Conservation (phyloP, 371 early-diverging fungal species). For the Zopfochytrium polystomum region DNA sequence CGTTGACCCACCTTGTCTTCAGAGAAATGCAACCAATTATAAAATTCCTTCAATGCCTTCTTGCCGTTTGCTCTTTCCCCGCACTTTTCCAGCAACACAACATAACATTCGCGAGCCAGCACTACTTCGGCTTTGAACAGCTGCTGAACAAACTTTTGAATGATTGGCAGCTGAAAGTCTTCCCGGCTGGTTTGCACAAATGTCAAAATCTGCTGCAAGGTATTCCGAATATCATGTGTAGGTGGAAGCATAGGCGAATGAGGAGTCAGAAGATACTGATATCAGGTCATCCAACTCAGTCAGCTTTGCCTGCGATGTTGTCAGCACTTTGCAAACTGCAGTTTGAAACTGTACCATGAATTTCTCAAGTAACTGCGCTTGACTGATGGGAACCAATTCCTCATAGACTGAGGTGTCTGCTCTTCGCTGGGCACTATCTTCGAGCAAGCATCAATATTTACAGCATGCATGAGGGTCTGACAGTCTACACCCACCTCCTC, state of each 20-base stretch:
- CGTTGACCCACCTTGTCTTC: conserved; percentile 83
- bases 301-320: too few species aligned
- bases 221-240: conserved; percentile 70
- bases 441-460: too few species aligned
- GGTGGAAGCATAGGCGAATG: conserved; percentile 68
- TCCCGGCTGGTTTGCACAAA: conserved; percentile 69
- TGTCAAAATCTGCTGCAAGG: conserved; percentile 69
- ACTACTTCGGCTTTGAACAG: conserved; percentile 74
- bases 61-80: conserved; percentile 67
- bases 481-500: too few species aligned
- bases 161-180: conserved; percentile 73
- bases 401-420: too few species aligned
- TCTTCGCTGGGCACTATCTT: too few species aligned
- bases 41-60: conserved; percentile 77
- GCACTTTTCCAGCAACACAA: conserved; percentile 72
- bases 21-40: conserved; percentile 86
- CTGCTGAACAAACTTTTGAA: conserved; percentile 83
- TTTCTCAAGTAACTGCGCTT: too few species aligned
- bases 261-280: conserved; percentile 43
- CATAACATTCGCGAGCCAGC: conserved; percentile 77
- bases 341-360: too few species aligned
- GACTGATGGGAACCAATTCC: too few species aligned
- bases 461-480: too few species aligned
- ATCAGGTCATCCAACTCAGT: conserved; percentile 80
- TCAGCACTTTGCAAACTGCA: too few species aligned